These are phyloP conservation scores for Collybia mongolica DNA, from an alignment of 768 basidiomycete genomes.

Conservation along the genomic window DNA sequence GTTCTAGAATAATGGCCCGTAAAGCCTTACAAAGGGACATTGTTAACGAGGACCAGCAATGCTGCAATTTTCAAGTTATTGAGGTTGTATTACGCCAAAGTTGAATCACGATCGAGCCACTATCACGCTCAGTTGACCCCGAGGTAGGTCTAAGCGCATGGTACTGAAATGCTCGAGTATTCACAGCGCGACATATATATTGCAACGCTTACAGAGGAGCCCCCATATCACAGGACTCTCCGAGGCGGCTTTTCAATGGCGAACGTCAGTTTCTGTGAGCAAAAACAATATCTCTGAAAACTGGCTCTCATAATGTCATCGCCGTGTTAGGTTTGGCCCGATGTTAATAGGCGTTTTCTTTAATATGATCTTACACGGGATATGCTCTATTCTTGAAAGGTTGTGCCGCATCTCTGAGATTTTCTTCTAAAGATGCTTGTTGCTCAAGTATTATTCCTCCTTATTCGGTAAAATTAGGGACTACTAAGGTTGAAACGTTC, in stretches of 20 bases:
- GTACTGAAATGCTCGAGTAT: no score
- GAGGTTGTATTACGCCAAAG: no score
- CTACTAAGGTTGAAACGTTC: neutral
- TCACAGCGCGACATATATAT: no score
- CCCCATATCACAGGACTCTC: no score
- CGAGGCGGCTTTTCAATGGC: neutral
- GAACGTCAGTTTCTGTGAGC: neutral
- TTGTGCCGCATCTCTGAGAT: neutral
- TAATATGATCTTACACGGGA: neutral
- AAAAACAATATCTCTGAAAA: neutral
- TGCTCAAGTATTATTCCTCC: constrained; percentile 5
- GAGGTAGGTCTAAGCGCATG: no score
- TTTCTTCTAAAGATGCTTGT: constrained; percentile 4
- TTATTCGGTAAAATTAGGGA: neutral
- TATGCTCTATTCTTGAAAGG: neutral
- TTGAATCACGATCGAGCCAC: no score
- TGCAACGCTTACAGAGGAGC: no score
- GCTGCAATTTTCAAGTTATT: no score
- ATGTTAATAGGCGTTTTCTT: neutral
- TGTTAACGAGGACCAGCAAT: no score
- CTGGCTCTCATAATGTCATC: neutral
- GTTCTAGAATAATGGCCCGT: no score
- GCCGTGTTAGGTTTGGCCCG: neutral
- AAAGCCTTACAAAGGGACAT: no score
- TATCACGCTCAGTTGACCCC: no score